A percentile compares a stretch with the other conserved stretches of the same genome.
These are phyloP conservation scores for Pistacia integerrima DNA, from an alignment of 345 rosid genomes.

Conservation along the genomic window DNA sequence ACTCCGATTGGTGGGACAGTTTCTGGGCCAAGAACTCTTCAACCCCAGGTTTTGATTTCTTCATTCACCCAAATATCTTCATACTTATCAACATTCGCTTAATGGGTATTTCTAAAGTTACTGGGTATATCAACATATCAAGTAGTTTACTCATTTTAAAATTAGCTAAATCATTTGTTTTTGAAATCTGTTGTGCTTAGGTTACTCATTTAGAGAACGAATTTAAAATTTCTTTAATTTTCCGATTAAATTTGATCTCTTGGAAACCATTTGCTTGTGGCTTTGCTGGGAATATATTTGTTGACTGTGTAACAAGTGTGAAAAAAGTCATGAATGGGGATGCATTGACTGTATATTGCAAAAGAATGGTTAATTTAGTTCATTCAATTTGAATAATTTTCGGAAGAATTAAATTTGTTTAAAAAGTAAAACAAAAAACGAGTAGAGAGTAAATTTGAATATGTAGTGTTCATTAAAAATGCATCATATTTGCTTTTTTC, in stretches of 20 bases:
- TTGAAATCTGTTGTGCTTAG: background rate
- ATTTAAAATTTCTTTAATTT: background rate
- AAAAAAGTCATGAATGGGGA: background rate
- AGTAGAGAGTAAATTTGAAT: background rate
- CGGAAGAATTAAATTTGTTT: background rate
- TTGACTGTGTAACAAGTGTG: background rate
- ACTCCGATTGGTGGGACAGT: constrained; percentile 92
- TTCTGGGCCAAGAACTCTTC: constrained; percentile 83
- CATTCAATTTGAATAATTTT: background rate
- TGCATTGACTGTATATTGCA: background rate
- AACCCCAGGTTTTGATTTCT: constrained; percentile 47
- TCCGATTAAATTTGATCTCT: background rate
- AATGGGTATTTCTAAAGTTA: background rate
- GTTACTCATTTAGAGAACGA: background rate
- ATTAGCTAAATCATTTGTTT: background rate
- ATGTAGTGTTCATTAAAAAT: background rate
- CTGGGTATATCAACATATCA: background rate
- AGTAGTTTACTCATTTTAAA: background rate
- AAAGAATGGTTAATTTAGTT: background rate
- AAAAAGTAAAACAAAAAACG: background rate
- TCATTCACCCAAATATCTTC: background rate
- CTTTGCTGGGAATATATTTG: background rate
- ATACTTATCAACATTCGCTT: background rate
- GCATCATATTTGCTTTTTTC: constrained; percentile 2
- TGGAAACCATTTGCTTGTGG: background rate